Base-by-base conservation (phyloP, 306 rosid species). In the Cucumis melo region DNA sequence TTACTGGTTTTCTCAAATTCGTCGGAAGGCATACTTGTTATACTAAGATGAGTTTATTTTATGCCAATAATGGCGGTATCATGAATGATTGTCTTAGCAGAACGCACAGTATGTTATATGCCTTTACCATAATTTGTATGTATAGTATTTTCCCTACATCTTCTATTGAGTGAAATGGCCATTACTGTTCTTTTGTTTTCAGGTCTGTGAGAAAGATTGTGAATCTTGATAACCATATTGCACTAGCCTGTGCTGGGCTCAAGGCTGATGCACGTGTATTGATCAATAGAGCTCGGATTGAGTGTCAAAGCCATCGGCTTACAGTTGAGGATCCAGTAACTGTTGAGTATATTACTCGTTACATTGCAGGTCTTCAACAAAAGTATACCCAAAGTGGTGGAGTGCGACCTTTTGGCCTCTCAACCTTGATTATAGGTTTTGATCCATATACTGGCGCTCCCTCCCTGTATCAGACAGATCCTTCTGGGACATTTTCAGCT, bases 361-460 rank as follows among this genome's bases (percentile, higher is more conserved):
- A 87, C 86, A 95, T 95, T 75, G 99, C 99, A 8, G 99, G 99
- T 73, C 99, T 92, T 80, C 99, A 95, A 82, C 99, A 95, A 73
- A 95, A 95, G 87, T 95, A 95, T 85, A 95, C 99, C 14, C 99
- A 95, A 66, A 95, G 99, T 81, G 99, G 99, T 74, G 99, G 99
- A 39, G 99, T 92, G 71, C 76, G 99, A 48, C 99, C 99, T 14
- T 95, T 95, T 84, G 99, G 99, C 38, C 98, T 92, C 62, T 95
- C 99, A 5, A 95, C 99, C 56, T 83, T 95, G 88, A 95, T 95
- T 55, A 88, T 95, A 42, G 99, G 99, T 27, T 95, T 95, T 78
- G 99, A 95, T 81, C 99, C 99, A 6, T 90, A 95, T 79, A 84
- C 93, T 0, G 75, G 46, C 13, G n/a, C 89, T 8, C 99, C 99